Percentiles rank a stretch among this genome's conserved stretches.
Conservation (phyloP, 176 grass and related monocot species). For the Aegilops umbellulata region DNA sequence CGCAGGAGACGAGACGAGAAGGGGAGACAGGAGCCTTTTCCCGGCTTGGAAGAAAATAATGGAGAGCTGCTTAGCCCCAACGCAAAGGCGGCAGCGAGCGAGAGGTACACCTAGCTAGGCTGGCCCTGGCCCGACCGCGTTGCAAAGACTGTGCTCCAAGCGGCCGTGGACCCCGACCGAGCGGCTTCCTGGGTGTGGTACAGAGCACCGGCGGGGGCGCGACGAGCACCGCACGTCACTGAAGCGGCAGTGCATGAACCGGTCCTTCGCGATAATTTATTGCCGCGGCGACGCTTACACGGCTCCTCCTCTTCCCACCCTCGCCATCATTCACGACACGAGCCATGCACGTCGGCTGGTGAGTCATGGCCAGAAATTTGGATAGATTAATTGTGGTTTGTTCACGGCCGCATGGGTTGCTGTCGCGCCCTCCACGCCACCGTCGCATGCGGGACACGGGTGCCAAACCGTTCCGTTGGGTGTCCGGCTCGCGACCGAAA, state of each 20-base stretch:
- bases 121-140: neutral
- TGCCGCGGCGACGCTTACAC: neutral
- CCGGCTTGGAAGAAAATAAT: neutral
- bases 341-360: neutral
- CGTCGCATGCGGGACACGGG: constrained; percentile 20
- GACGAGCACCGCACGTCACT: constrained; percentile 9
- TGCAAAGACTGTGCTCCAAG: neutral
- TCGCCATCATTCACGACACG: neutral
- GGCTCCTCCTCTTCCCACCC: neutral
- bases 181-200: neutral
- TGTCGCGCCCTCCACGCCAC: constrained; percentile 5
- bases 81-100: neutral
- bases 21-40: neutral
- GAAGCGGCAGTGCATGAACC: neutral
- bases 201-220: neutral
- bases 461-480: no score
- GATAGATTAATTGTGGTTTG: neutral
- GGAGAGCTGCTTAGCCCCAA: neutral
- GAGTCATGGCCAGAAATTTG: neutral
- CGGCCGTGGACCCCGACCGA: neutral
- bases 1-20: neutral
- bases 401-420: neutral
- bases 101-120: neutral
- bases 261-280: neutral
- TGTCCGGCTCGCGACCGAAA: no score